phyloP scores from a whole-genome alignment of 495 filamentous ascomycete species.

The Halenospora varia region DNA sequence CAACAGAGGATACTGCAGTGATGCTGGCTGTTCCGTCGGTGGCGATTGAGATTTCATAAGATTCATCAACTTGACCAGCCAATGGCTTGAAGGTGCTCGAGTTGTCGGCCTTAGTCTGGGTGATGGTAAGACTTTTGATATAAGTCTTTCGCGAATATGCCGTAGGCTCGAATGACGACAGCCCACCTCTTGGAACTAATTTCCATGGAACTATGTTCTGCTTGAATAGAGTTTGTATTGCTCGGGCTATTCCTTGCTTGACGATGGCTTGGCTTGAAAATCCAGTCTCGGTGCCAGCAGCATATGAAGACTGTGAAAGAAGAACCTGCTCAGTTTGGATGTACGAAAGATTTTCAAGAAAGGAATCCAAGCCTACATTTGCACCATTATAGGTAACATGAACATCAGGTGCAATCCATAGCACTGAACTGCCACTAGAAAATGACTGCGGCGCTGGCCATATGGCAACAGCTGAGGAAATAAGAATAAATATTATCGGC shows the following conservation, averaged over 20 bases:
- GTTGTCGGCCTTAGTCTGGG: slow-evolving; percentile 53
- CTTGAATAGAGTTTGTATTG: slow-evolving; percentile 49
- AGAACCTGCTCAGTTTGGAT: slow-evolving; percentile 35
- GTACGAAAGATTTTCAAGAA: slow-evolving; percentile 26
- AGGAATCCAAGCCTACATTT: slow-evolving; percentile 40
- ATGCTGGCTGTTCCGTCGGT: slow-evolving; percentile 52
- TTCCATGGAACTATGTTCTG: slow-evolving; percentile 72
- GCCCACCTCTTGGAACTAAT: slow-evolving; percentile 53
- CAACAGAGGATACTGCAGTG: slow-evolving; percentile 56
- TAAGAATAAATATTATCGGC: slow-evolving; percentile 7
- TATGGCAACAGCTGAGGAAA: slow-evolving; percentile 35
- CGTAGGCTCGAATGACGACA: slow-evolving; percentile 57
- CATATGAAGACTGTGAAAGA: slow-evolving; percentile 36
- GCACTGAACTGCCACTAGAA: slow-evolving; percentile 44
- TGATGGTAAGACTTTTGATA: slow-evolving; percentile 52
- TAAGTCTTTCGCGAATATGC: slow-evolving; percentile 36
- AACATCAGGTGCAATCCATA: slow-evolving; percentile 53
- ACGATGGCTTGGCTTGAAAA: slow-evolving; percentile 45
- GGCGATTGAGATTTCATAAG: slow-evolving; percentile 59
- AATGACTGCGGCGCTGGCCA: slow-evolving; percentile 56
- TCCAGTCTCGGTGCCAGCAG: slow-evolving; percentile 18
- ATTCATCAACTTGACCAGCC: slow-evolving; percentile 65
- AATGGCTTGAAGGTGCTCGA: slow-evolving; percentile 50
- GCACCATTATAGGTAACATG: slow-evolving; percentile 52
- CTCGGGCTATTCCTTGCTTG: slow-evolving; percentile 41